A percentile compares a stretch with the other conserved stretches of the same genome.
Evolutionary conservation across 2,329 filamentous ascomycete genomes (phyloP).

Genomic region (Nectriaceae sp.): DNA sequence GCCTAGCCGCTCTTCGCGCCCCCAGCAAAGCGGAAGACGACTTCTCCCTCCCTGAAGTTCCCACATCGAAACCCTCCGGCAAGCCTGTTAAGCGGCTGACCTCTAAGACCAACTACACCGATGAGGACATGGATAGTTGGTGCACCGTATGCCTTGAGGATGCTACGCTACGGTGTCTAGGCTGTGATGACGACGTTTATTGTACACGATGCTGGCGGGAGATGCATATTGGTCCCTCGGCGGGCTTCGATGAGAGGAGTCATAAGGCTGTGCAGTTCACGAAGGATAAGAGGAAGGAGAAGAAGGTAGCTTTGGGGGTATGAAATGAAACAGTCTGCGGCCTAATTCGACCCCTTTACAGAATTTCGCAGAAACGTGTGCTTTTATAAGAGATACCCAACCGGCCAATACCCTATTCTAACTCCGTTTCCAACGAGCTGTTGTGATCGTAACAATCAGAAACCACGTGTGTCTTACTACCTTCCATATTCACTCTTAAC

Average conservation of each 20-base stretch:
- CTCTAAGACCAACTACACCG: slow-evolving; percentile 52
- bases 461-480: too few relatives aligned
- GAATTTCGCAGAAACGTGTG: neutral
- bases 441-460: too few relatives aligned
- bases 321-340: slow-evolving; percentile 12
- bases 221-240: slow-evolving; percentile 71
- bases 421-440: too few relatives aligned
- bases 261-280: slow-evolving; percentile 68
- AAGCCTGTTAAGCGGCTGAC: slow-evolving; percentile 40
- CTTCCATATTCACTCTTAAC: too few relatives aligned
- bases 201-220: slow-evolving; percentile 80
- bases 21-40: slow-evolving; percentile 32
- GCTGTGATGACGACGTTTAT: slow-evolving; percentile 73
- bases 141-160: slow-evolving; percentile 83
- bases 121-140: slow-evolving; percentile 76
- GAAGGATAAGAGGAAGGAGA: slow-evolving; percentile 36
- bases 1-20: slow-evolving; percentile 53
- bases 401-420: too few relatives aligned
- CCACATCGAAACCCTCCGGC: slow-evolving; percentile 50
- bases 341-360: neutral
- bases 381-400: too few relatives aligned
- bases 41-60: slow-evolving; percentile 50
- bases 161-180: slow-evolving; percentile 70
- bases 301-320: slow-evolving; percentile 41
- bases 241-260: slow-evolving; percentile 68